Base-by-base conservation (phyloP, 495 filamentous ascomycete species). In the Delitschia confertaspora region DNA sequence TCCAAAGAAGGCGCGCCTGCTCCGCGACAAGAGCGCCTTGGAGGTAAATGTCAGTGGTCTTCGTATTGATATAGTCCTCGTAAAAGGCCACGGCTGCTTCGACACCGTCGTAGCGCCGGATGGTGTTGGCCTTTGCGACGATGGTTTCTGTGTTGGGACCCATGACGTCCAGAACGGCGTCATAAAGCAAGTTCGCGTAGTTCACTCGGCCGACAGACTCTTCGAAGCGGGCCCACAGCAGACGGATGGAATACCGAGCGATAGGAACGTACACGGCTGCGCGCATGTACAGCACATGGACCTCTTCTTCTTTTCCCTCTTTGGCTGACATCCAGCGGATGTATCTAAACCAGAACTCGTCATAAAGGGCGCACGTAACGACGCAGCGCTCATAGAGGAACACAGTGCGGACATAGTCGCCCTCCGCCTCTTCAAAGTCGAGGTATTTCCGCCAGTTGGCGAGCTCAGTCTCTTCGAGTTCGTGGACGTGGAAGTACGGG, bases 271-370 rank as follows among this genome's bases (percentile, higher is more conserved):
- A 96, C 3, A 94, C 60, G 42, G 72, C 84, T 8, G 88, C 93
- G 40, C 88, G 79, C 61, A 91, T 83, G 53, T 95, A 96, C 52
- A 99, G 87, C 60, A 83, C 86, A 18, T 93, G 80, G 2, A 91
- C 83, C 58, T 99, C 93, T 56, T 95, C 86, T 42, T 86, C 78
- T 60, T 94, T 94, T 34, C 70, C 75, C 0, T 73, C 55, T 56
- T 95, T 85, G 2, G 78, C 80, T 51, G 71, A 71, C 88, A 99
- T 95, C 91, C 91, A 99, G 11, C 93, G 73, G n/a, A 84, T 87
- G 65, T 94, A 99, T 1, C 91, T 80, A 43, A 93, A 74, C 91
- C 91, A 99, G 64, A 99, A 95, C 56, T 96, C 88, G 34, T 95
- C 88, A 50, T 96, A 95, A 56, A 91, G 80, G 27, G 91, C 91